Percentiles rank a stretch among this genome's conserved stretches.
Evolutionary conservation across 2,329 filamentous ascomycete species (phyloP).

Genomic region (Stachybotrys chartarum): DNA sequence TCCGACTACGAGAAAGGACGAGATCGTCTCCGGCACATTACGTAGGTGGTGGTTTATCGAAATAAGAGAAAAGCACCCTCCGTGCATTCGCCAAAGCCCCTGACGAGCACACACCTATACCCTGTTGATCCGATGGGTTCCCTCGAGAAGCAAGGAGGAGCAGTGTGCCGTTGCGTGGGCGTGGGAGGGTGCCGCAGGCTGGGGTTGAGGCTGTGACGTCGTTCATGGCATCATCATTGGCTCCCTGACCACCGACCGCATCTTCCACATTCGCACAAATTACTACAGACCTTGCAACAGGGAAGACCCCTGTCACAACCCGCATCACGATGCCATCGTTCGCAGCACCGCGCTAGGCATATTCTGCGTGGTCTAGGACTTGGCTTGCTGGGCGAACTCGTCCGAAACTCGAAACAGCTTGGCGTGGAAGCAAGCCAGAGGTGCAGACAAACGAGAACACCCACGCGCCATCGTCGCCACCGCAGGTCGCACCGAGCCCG

Average conservation of each 20-base stretch:
- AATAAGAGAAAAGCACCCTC: neutral
- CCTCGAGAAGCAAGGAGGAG: neutral
- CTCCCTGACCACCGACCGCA: neutral
- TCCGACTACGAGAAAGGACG: neutral
- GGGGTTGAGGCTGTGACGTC: neutral
- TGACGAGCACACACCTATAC: too few relatives aligned
- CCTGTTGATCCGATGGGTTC: neutral
- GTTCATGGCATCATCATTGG: constrained; percentile 1
- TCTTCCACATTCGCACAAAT: neutral
- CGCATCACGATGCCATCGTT: too few relatives aligned
- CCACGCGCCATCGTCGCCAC: too few relatives aligned
- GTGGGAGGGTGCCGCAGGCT: neutral
- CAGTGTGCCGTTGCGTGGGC: neutral
- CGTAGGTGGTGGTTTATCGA: neutral
- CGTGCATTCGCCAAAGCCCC: too few relatives aligned
- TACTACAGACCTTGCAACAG: too few relatives aligned
- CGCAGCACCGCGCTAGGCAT: too few relatives aligned
- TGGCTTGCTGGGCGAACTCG: neutral
- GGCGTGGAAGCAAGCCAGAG: neutral
- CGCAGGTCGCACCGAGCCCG: too few relatives aligned
- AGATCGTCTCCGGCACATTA: neutral
- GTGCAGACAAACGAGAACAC: too few relatives aligned
- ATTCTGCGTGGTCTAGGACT: too few relatives aligned
- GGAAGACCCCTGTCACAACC: too few relatives aligned
- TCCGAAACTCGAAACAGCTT: neutral